Conservation (phyloP, 345 rosid genomes). For the Hevea brasiliensis region DNA sequence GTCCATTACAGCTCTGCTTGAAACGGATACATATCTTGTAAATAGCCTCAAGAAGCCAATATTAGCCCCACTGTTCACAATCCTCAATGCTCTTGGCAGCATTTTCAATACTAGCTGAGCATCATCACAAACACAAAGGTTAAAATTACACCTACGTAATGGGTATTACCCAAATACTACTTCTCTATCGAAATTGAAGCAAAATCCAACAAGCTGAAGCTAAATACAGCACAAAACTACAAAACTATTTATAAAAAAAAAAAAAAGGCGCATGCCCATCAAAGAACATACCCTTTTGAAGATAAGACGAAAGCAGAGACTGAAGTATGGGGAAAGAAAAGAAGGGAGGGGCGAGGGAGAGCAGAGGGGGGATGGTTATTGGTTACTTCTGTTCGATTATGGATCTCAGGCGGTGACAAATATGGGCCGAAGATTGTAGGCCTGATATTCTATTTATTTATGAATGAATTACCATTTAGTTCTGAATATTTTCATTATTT, state of each 20-base stretch:
- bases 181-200: no score
- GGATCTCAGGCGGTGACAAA: no score
- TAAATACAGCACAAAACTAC: not conserved
- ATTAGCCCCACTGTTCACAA: not conserved
- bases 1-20: conserved; percentile 43
- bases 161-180: not conserved
- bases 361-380: not conserved
- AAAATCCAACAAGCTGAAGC: not conserved
- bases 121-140: not conserved
- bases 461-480: no score
- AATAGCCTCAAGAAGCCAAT: not conserved
- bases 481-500: no score
- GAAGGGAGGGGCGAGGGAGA: not conserved
- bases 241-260: no score
- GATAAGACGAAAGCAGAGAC: not conserved
- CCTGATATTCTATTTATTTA: no score
- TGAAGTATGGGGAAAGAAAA: not conserved
- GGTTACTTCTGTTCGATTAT: not conserved
- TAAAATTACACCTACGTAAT: not conserved
- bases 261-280: not conserved
- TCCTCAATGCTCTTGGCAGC: conserved; percentile 1
- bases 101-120: not conserved
- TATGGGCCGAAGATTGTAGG: no score
- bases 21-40: conserved; percentile 31
- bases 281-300: not conserved